Evolutionary conservation across 805 yeast species (phyloP), one percentile per base, ranked within the genome.

Genomic region (Metahyphopichia silvanorum): DNA sequence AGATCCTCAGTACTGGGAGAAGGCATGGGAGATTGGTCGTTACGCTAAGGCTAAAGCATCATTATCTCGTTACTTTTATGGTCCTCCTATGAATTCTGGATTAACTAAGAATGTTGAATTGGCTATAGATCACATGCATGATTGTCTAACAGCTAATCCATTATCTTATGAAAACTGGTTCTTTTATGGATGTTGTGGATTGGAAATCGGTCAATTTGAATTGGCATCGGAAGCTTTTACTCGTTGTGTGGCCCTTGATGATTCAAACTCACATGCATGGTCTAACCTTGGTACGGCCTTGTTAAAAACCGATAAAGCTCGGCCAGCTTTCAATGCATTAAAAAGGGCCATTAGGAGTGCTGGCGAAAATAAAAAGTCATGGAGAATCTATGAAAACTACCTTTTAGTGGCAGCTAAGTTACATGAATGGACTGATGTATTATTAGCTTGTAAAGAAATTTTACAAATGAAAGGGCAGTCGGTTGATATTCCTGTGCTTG

Each of bases 351-450:
- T 86, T 13, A 65, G 82, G 25, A 70, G 71, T 20, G 82, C 87
- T 22, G 81, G 79, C 29, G 76, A 79, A 16, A 67, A 71, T 9
- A 79, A 76, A 44, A 76, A 75, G 33, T 85, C 89, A 31, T 86
- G 97, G 96, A 77, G 85, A 46, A 78, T 93, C 21, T 89, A 91
- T 84, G 93, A 87, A 47, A 93, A 93, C 53, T 87, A 79, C 48
- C 63, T 86, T 51, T 66, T 79, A 18, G 91, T 91, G 15, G 94
- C 97, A 0, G 79, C 81, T 17, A 85, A 80, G 51, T 63, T 89
- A 27, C 69, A 75, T n/a, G 85, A 86, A 49, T 93, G 98, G 97
- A 79, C 75, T 40, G 95, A 87, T 37, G 96, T 85, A 3, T 65
- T 89, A 13, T 59, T 75, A 21, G 96, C 96, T 0, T 71, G 82